These are phyloP conservation scores for Pseudozyma thailandica DNA, from an alignment of 1,284 basidiomycete genomes.

Conservation along the genomic window DNA sequence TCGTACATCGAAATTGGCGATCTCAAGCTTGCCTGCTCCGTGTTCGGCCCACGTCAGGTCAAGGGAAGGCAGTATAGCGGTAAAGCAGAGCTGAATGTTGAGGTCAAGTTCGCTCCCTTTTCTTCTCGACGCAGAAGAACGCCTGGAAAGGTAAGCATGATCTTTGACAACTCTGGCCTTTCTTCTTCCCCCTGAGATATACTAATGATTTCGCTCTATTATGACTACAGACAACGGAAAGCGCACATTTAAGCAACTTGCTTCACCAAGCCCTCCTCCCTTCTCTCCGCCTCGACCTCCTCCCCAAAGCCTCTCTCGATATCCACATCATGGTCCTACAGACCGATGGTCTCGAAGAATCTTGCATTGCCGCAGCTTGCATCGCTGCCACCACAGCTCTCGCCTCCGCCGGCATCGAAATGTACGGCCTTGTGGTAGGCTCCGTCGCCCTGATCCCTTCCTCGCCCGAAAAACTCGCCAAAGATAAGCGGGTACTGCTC, in stretches of 20 bases:
- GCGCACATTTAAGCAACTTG: slow-evolving; percentile 81
- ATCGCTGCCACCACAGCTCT: slow-evolving; percentile 90
- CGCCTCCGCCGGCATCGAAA: slow-evolving; percentile 86
- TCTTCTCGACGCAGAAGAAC: slow-evolving; percentile 80
- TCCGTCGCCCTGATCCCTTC: slow-evolving; percentile 73
- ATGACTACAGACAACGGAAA: slow-evolving; percentile 87
- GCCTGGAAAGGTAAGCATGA: slow-evolving; percentile 79
- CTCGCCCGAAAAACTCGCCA: slow-evolving; percentile 34
- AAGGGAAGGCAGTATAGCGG: slow-evolving; percentile 81
- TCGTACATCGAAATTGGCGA: slow-evolving; percentile 90
- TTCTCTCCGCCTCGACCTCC: slow-evolving; percentile 84
- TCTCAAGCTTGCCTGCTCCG: slow-evolving; percentile 92
- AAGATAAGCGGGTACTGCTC: slow-evolving; percentile 71
- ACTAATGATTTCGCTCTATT: background rate
- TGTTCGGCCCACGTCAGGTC: slow-evolving; percentile 93
- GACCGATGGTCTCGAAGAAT: slow-evolving; percentile 80
- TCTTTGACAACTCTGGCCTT: background rate
- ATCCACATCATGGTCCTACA: slow-evolving; percentile 90
- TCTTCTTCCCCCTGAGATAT: background rate
- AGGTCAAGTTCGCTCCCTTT: slow-evolving; percentile 96
- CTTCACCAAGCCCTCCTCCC: slow-evolving; percentile 88
- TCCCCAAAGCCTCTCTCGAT: slow-evolving; percentile 94
- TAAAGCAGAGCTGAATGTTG: slow-evolving; percentile 87
- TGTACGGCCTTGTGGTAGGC: slow-evolving; percentile 83
- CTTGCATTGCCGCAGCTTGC: slow-evolving; percentile 71